Percentiles rank a stretch among this genome's conserved stretches.
Conservation (phyloP, 1,139 yeast species). For the Ogataea hybrid region DNA sequence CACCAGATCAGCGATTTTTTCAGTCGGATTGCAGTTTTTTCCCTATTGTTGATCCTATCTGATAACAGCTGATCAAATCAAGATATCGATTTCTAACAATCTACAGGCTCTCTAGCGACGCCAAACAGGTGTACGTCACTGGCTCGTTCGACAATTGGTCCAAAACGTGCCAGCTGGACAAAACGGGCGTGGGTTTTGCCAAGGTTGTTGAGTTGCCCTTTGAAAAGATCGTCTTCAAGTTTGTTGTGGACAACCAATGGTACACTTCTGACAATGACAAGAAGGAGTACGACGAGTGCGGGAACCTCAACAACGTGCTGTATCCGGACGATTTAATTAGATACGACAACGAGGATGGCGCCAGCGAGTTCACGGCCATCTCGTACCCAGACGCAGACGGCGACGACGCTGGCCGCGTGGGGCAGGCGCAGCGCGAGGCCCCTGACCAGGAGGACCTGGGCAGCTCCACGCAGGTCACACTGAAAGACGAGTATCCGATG, state of each 20-base stretch:
- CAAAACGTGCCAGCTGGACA: constrained; percentile 45
- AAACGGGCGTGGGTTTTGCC: constrained; percentile 44
- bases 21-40: no score
- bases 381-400: constrained; percentile 26
- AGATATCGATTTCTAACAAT: not conserved
- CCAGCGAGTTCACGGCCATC: constrained; percentile 31
- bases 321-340: constrained; percentile 24
- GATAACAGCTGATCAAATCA: constrained; percentile 4
- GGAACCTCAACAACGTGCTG: constrained; percentile 53
- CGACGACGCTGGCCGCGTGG: constrained; percentile 9
- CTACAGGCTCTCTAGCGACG: constrained; percentile 23
- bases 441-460: constrained; percentile 17
- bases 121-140: constrained; percentile 50
- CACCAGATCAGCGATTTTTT: no score
- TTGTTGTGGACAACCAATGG: constrained; percentile 71
- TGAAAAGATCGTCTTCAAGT: constrained; percentile 50
- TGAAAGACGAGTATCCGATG: constrained; percentile 25
- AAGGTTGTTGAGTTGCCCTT: constrained; percentile 36
- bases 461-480: constrained; percentile 29
- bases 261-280: constrained; percentile 39
- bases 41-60: not conserved
- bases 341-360: constrained; percentile 20
- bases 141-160: constrained; percentile 70
- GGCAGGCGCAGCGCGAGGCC: not conserved
- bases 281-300: constrained; percentile 43